Percentiles rank a stretch among this genome's conserved stretches.
Evolutionary conservation across 2,329 filamentous ascomycete species (phyloP).

Genomic region (Septoria petroselini): DNA sequence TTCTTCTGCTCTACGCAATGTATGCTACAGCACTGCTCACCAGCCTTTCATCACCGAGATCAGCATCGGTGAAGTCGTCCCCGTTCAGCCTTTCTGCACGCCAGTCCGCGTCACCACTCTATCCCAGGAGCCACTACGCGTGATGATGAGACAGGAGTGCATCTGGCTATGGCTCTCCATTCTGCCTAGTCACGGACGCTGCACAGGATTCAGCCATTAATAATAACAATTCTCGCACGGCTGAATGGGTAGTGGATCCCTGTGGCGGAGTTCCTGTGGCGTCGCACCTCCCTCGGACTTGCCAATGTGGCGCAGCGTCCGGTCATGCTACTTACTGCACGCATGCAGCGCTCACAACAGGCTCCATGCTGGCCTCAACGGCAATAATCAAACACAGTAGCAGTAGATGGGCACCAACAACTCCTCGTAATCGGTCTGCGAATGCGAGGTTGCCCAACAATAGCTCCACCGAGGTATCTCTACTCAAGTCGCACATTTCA

Average conservation of each 20-base stretch:
- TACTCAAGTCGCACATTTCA: too few relatives aligned
- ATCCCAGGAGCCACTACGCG: neutral
- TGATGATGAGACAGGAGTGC: constrained; percentile 14
- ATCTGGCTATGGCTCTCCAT: neutral
- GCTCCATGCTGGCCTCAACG: neutral
- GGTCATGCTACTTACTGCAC: too few relatives aligned
- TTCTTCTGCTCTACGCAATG: neutral
- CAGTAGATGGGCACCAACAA: too few relatives aligned
- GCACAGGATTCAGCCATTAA: too few relatives aligned
- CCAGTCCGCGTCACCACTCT: neutral
- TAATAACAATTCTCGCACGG: neutral
- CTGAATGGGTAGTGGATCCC: neutral
- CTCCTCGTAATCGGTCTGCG: neutral
- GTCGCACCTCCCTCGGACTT: too few relatives aligned
- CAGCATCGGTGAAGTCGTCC: constrained; percentile 8
- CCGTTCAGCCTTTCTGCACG: neutral
- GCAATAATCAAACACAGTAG: too few relatives aligned
- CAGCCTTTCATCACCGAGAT: constrained; percentile 14
- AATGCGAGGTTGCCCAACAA: constrained; percentile 4
- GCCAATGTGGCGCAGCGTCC: too few relatives aligned
- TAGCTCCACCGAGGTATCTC: constrained; percentile 11
- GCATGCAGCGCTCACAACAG: neutral
- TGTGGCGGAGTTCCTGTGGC: too few relatives aligned
- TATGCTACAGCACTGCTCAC: constrained; percentile 18
- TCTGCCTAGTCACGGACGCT: too few relatives aligned